These are phyloP conservation scores for Vachellia pachyceras DNA, from an alignment of 306 rosid genomes.

Conservation along the genomic window DNA sequence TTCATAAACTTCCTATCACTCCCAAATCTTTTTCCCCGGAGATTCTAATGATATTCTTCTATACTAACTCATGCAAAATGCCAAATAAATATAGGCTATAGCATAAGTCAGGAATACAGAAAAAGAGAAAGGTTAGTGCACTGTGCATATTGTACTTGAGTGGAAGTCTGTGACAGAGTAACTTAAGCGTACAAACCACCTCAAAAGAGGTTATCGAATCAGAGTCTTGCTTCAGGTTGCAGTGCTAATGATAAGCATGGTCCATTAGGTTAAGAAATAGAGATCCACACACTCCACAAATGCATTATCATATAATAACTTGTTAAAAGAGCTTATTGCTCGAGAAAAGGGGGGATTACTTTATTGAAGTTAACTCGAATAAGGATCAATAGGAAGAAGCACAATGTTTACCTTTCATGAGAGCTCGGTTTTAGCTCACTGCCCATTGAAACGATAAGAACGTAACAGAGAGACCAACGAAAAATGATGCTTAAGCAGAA, in stretches of 20 bases:
- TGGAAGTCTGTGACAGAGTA: slow-evolving; percentile 8
- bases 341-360: neutral
- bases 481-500: neutral
- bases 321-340: neutral
- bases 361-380: neutral
- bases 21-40: slow-evolving; percentile 37
- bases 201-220: no score
- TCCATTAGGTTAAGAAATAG: neutral
- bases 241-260: no score
- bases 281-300: slow-evolving; percentile 3
- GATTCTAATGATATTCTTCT: neutral
- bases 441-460: slow-evolving; percentile 2
- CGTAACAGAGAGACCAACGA: slow-evolving; percentile 11
- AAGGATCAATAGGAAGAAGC: neutral
- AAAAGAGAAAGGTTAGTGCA: neutral
- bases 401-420: neutral
- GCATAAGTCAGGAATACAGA: neutral
- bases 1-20: slow-evolving; percentile 36
- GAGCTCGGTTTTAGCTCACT: neutral
- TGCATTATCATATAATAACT: slow-evolving; percentile 1
- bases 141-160: no score
- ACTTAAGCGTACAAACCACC: neutral
- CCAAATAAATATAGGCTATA: neutral
- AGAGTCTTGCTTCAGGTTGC: no score
- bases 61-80: neutral